Evolutionary conservation across 371 early-diverging fungal species (phyloP), one percentile per base, ranked within the genome.

Genomic region (Actinomucor elegans): DNA sequence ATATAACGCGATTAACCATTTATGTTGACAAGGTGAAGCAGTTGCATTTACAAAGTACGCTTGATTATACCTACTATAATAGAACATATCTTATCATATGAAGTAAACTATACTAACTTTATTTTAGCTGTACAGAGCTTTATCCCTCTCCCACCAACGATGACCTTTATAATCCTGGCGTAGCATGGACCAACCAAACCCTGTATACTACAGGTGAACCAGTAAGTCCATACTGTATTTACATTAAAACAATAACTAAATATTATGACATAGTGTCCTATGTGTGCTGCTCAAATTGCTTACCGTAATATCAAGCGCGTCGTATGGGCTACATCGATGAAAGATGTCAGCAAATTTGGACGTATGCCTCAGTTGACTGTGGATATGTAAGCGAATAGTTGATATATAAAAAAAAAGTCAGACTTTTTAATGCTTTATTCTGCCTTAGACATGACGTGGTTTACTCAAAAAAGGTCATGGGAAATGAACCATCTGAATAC

Each of bases 21-120:
- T 23, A 5, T 20, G n/a, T 32, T 46, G 6, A 21, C 36, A 48
- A 67, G 64, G 68, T 9, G 70, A 70, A 29, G 56, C 66, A 9
- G 59, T 60, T n/a, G 66, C 66, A 18, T 70, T 70, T 36, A 59
- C 59, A 64, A 70, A 70, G 70, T 70, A 61, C n/a, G n/a, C n/a
- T n/a, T n/a, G n/a, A 43, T 48, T 45, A 50, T 42, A 44, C 34
- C 33, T 5, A 24, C 34, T 47, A 47, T 47, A 34, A 20, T 33
- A 18, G 1, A 27, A 11, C 26, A n/a, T n/a, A n/a, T n/a, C n/a
- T n/a, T 28, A 29, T 28, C 15, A n/a, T n/a, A 28, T 7, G 3
- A 18, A 4, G 27, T 12, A 23, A 47, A 33, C 34, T 21, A 10
- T 34, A 23, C 32, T 43, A 9, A 9, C 15, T 31, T 51, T 23